Conservation (phyloP, 176 grass and related monocot species). For the Eleusine indica region DNA sequence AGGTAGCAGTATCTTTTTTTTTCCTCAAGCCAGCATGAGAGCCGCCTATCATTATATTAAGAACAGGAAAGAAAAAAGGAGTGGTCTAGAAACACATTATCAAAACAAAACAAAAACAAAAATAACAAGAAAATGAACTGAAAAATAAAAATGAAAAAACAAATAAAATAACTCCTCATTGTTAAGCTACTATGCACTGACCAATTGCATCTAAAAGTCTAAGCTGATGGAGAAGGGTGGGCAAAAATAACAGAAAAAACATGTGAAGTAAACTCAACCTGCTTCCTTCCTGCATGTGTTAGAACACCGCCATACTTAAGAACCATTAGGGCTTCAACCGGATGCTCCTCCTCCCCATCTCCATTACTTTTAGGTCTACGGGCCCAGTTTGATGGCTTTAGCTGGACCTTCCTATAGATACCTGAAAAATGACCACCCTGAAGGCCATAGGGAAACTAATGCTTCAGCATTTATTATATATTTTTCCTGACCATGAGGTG, state of each 20-base stretch:
- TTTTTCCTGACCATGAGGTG: not conserved
- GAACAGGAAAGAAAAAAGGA: not conserved
- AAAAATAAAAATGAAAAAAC: not conserved
- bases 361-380: conserved; percentile 58
- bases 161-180: not conserved
- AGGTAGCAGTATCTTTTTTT: conserved; percentile 1
- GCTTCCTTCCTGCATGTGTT: conserved; percentile 98
- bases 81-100: not conserved
- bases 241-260: not conserved
- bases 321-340: conserved; percentile 92
- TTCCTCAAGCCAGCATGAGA: not conserved
- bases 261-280: conserved; percentile 52
- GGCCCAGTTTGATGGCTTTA: conserved; percentile 90
- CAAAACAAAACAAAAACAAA: not conserved
- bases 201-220: no score
- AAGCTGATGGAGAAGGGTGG: no score
- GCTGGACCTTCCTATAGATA: conserved; percentile 94
- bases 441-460: conserved; percentile 39
- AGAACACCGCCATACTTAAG: conserved; percentile 95
- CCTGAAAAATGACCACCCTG: conserved; percentile 99
- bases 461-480: conserved; percentile 12
- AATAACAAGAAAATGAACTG: not conserved
- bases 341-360: conserved; percentile 67
- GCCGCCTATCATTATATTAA: not conserved
- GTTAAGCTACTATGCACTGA: no score